Conservation (phyloP, 441 rosid genomes). For the Manihot esculenta region DNA sequence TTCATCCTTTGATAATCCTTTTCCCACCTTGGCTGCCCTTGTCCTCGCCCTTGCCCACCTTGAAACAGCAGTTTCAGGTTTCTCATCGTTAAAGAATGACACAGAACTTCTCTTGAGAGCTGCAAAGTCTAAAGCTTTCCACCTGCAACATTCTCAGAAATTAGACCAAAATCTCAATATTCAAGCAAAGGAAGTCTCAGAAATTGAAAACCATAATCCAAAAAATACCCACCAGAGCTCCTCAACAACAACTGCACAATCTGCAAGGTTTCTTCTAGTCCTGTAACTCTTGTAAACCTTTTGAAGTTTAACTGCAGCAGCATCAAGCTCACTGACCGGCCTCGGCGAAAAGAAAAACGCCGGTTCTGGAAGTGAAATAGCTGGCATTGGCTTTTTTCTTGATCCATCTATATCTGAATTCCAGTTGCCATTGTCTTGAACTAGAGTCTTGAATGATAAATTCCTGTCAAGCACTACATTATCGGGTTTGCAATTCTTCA, state of each 20-base stretch:
- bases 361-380: constrained; percentile 50
- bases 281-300: constrained; percentile 90
- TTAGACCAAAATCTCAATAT: too few species aligned
- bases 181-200: too few species aligned
- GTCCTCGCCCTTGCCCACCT: constrained; percentile 96
- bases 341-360: constrained; percentile 57
- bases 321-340: constrained; percentile 68
- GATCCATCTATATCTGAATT: constrained; percentile 25
- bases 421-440: constrained; percentile 22
- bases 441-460: constrained; percentile 49
- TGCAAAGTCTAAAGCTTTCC: constrained; percentile 96
- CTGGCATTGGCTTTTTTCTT: constrained; percentile 22
- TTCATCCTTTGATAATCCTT: constrained; percentile 83
- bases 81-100: constrained; percentile 78
- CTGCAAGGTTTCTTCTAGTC: constrained; percentile 89
- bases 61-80: constrained; percentile 82
- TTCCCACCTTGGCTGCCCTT: constrained; percentile 95
- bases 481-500: constrained; percentile 48
- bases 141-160: constrained; percentile 42
- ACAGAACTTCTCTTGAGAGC: constrained; percentile 86
- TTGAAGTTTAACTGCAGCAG: constrained; percentile 80
- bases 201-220: not conserved
- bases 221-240: constrained; percentile 70
- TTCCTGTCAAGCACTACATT: constrained; percentile 41
- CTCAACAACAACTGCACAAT: constrained; percentile 87